These are phyloP conservation scores for Rauvolfia tetraphylla DNA, from an alignment of 257 asterid genomes.

Conservation along the genomic window DNA sequence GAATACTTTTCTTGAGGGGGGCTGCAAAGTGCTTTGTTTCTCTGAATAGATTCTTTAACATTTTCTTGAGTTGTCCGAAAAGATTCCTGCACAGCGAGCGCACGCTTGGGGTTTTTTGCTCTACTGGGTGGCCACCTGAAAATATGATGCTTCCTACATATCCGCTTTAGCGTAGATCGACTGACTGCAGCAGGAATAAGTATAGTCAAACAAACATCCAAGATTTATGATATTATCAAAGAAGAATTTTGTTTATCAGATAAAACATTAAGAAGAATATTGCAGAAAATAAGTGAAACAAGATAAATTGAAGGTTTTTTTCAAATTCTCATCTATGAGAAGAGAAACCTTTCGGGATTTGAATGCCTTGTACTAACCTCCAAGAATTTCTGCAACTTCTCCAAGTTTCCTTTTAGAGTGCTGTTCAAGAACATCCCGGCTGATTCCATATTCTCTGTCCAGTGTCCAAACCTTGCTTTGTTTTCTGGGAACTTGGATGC, in stretches of 20 bases:
- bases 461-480: background rate
- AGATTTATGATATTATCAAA: background rate
- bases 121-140: constrained; percentile 12
- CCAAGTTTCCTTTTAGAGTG: constrained; percentile 11
- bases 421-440: constrained; percentile 4
- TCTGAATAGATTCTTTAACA: background rate
- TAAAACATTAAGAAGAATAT: too few relatives aligned
- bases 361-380: background rate
- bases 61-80: background rate
- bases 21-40: background rate
- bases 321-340: background rate
- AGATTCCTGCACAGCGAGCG: background rate
- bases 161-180: constrained; percentile 9
- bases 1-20: background rate
- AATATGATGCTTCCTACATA: constrained; percentile 11
- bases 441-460: constrained; percentile 7
- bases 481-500: background rate
- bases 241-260: background rate
- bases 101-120: background rate
- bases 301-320: background rate
- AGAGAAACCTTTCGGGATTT: background rate
- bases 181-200: background rate
- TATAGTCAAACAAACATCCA: background rate
- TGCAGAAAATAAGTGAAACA: background rate
- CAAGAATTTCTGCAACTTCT: constrained; percentile 9